A percentile compares a stretch with the other conserved stretches of the same genome.
phyloP scores from a whole-genome alignment of 2,329 filamentous ascomycete genomes.

The Cladosporium colombiae region DNA sequence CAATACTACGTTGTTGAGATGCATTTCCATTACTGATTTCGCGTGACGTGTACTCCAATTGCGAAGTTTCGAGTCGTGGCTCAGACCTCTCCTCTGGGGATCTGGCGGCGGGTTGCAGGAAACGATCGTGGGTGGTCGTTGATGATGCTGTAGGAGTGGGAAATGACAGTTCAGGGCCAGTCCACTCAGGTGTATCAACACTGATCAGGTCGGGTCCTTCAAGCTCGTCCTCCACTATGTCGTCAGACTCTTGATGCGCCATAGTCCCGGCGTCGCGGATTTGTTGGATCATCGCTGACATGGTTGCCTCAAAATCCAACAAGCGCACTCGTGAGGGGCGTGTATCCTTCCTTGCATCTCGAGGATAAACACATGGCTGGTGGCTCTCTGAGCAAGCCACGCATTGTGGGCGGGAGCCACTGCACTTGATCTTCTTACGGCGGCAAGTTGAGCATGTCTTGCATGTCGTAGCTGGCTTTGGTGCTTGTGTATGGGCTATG shows the following conservation, averaged over 20 bases:
- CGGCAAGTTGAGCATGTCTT: conserved; percentile 2
- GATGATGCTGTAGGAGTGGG: background rate
- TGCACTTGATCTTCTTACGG: background rate
- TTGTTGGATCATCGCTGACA: background rate
- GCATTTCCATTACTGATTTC: background rate
- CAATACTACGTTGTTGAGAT: background rate
- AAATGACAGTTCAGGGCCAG: background rate
- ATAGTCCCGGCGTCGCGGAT: background rate
- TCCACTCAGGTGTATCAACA: background rate
- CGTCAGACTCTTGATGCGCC: background rate
- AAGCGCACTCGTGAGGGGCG: background rate
- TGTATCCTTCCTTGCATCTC: background rate
- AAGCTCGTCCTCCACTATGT: background rate
- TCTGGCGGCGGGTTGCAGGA: background rate
- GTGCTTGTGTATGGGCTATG: background rate
- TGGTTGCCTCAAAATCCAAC: background rate
- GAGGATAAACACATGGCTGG: background rate
- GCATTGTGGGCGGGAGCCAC: background rate
- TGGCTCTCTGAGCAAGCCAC: background rate
- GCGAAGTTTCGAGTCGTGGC: background rate
- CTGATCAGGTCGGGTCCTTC: background rate
- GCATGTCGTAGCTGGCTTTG: background rate
- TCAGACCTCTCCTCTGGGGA: background rate
- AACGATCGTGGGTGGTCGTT: background rate
- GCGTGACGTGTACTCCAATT: background rate